Conservation (phyloP, 352 stramenopile genomes). For the Phytophthora megakarya region DNA sequence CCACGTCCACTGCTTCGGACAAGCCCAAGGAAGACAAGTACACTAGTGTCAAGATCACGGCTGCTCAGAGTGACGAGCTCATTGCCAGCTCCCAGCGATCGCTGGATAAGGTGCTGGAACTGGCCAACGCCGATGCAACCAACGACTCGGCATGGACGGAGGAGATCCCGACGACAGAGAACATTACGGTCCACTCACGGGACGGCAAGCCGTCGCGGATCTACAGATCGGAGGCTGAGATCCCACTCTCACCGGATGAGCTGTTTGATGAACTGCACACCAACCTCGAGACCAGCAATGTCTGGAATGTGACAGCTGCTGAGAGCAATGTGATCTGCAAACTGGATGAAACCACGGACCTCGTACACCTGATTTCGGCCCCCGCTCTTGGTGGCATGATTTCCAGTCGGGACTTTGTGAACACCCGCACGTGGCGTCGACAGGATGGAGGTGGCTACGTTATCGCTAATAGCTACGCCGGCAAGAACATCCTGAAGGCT, state of each 20-base stretch:
- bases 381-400: constrained; percentile 76
- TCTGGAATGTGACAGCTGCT: constrained; percentile 79
- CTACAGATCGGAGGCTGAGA: constrained; percentile 75
- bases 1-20: constrained; percentile 3
- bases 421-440: constrained; percentile 73
- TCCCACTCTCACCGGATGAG: constrained; percentile 74
- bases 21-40: constrained; percentile 39
- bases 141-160: constrained; percentile 63
- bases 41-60: constrained; percentile 45
- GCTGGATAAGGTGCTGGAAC: constrained; percentile 59
- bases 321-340: constrained; percentile 78
- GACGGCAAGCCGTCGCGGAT: constrained; percentile 76
- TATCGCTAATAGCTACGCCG: constrained; percentile 63
- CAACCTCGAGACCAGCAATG: constrained; percentile 73
- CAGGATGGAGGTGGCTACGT: constrained; percentile 74
- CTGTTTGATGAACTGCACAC: constrained; percentile 81
- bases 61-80: constrained; percentile 53
- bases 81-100: constrained; percentile 49
- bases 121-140: constrained; percentile 47
- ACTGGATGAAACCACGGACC: constrained; percentile 70
- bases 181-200: constrained; percentile 66
- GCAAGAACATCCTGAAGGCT: constrained; percentile 72
- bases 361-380: constrained; percentile 72
- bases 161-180: constrained; percentile 64
- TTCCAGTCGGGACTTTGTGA: constrained; percentile 83